These are phyloP conservation scores for Aeschynomene evenia DNA, from an alignment of 306 rosid species.

Conservation along the genomic window DNA sequence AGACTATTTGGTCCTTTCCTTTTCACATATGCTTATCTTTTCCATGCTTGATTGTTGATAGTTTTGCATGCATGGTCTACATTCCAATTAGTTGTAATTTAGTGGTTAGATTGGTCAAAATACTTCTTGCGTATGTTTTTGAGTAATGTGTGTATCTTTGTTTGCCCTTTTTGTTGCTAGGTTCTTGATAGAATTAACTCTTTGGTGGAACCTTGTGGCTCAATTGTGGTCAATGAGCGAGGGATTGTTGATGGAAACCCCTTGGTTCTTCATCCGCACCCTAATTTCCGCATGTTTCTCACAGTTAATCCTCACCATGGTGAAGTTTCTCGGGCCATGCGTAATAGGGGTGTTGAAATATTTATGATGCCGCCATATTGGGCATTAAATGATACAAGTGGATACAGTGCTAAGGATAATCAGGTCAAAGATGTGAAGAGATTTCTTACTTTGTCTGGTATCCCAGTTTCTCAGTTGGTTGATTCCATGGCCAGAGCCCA, in stretches of 20 bases:
- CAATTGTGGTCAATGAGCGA: conserved; percentile 82
- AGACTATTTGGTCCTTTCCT: neutral
- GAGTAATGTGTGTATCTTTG: neutral
- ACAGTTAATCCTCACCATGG: conserved; percentile 83
- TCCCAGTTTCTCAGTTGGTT: conserved; percentile 62
- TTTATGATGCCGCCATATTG: conserved; percentile 80
- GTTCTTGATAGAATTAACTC: conserved; percentile 97
- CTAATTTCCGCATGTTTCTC: conserved; percentile 86
- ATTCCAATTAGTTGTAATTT: neutral
- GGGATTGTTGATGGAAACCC: conserved; percentile 86
- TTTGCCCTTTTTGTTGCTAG: conserved; percentile 36
- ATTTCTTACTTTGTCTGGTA: conserved; percentile 64
- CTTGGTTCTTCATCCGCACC: conserved; percentile 71
- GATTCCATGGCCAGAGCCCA: conserved; percentile 76
- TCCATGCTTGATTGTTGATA: neutral
- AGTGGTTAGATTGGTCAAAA: neutral
- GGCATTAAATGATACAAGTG: conserved; percentile 50
- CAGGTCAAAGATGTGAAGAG: conserved; percentile 64
- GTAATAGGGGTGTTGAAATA: conserved; percentile 96
- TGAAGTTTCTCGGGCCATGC: conserved; percentile 96
- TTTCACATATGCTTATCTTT: too few species aligned
- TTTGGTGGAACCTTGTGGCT: conserved; percentile 83
- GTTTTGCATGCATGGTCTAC: neutral
- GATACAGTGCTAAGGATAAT: conserved; percentile 28
- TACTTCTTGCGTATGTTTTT: neutral